Percentiles rank a stretch among this genome's conserved stretches.
Evolutionary conservation across 2,329 filamentous ascomycete genomes (phyloP).

Genomic region (Aspergillus intermedius): DNA sequence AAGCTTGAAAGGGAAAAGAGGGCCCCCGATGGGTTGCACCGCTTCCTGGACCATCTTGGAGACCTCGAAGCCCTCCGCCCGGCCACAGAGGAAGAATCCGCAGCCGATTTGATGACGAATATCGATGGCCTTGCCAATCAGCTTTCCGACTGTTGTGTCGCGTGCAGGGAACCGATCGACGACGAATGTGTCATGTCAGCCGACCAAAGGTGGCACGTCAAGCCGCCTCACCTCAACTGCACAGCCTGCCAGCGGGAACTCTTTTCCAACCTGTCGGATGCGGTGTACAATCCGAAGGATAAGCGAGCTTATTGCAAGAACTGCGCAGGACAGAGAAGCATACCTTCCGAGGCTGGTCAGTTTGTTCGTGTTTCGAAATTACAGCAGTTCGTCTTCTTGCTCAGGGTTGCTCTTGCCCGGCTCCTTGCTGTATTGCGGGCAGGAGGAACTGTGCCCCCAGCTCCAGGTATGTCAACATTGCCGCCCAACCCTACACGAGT

Average conservation of each 20-base stretch:
- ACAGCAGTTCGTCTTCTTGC: conserved; percentile 87
- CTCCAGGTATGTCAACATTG: conserved; percentile 47
- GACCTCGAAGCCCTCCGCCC: conserved; percentile 72
- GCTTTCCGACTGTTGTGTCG: conserved; percentile 75
- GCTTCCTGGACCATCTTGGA: conserved; percentile 76
- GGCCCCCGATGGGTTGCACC: conserved; percentile 66
- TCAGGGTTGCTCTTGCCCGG: conserved; percentile 84
- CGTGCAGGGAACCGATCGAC: conserved; percentile 82
- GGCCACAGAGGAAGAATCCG: conserved; percentile 53
- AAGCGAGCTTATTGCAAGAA: conserved; percentile 64
- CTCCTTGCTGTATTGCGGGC: conserved; percentile 79
- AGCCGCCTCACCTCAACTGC: conserved; percentile 61
- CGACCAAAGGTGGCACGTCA: conserved; percentile 74
- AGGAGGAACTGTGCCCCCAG: conserved; percentile 71
- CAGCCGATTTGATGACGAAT: conserved; percentile 59
- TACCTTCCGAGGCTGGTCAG: conserved; percentile 50
- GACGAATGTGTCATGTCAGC: conserved; percentile 78
- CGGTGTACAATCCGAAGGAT: conserved; percentile 62
- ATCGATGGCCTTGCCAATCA: conserved; percentile 63
- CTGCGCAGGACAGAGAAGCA: conserved; percentile 50
- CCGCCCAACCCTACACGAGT: conserved; percentile 3
- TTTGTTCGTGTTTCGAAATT: conserved; percentile 77
- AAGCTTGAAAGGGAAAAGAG: conserved; percentile 81
- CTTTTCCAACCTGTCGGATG: conserved; percentile 60
- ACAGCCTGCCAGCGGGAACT: conserved; percentile 67